Evolutionary conservation across 345 rosid species (phyloP).

Genomic region (Populus tremula): DNA sequence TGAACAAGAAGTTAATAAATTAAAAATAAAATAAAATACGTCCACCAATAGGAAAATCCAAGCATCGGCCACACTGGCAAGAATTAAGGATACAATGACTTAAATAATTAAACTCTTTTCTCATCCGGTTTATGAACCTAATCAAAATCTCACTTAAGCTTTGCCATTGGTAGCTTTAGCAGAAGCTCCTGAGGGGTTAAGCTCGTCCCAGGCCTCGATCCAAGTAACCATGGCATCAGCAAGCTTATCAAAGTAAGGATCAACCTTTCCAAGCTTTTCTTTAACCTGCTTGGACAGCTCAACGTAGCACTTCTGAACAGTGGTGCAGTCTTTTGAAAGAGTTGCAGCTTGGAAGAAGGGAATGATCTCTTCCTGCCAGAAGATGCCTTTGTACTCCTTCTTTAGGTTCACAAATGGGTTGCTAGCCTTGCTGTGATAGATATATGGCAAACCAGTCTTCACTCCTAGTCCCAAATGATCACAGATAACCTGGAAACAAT

Average conservation of each 20-base stretch:
- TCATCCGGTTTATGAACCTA: not conserved
- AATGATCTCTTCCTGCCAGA: slow-evolving; percentile 96
- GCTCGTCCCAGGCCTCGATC: slow-evolving; percentile 98
- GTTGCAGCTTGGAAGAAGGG: slow-evolving; percentile 71
- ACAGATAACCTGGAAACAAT: slow-evolving; percentile 60
- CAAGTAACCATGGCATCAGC: slow-evolving; percentile 91
- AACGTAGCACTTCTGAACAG: slow-evolving; percentile 78
- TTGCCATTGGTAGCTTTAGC: slow-evolving; percentile 33
- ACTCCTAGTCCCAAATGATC: slow-evolving; percentile 85
- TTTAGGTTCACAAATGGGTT: slow-evolving; percentile 86
- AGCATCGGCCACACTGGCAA: not conserved
- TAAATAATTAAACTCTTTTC: not conserved
- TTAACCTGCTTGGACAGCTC: slow-evolving; percentile 76
- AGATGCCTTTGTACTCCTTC: slow-evolving; percentile 90
- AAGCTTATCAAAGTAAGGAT: slow-evolving; percentile 84
- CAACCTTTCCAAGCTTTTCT: slow-evolving; percentile 70
- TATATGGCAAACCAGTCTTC: slow-evolving; percentile 83
- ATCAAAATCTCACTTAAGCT: slow-evolving; percentile 27
- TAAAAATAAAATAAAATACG: slow-evolving; percentile 22
- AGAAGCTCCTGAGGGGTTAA: slow-evolving; percentile 50
- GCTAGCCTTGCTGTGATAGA: slow-evolving; percentile 94
- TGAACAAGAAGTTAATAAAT: slow-evolving; percentile 9
- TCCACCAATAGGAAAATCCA: not conserved
- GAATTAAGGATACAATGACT: slow-evolving; percentile 9
- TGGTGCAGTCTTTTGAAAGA: slow-evolving; percentile 72